Base-by-base conservation (phyloP, 495 filamentous ascomycete species). In the Trichocladium uniseriatum region DNA sequence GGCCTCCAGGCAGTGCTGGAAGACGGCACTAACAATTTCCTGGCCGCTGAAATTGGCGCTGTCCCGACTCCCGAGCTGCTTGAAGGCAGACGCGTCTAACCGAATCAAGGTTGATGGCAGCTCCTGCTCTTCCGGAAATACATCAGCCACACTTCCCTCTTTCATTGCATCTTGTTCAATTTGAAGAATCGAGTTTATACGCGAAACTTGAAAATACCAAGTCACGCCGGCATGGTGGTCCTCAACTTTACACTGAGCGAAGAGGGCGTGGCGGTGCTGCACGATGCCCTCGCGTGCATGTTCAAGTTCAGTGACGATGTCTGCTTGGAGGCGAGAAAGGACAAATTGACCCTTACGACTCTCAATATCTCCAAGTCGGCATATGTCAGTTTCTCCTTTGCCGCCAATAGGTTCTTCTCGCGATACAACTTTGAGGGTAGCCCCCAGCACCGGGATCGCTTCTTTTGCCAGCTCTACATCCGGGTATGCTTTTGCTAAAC, bases 341-440 rank as follows among this genome's bases (percentile, higher is more conserved):
- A 88, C 57, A 75, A 80, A 86, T 79, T 96, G 38, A 77, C 82
- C 16, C 62, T 98, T 42, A 89, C 86, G 29, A 81, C 87, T 2
- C 71, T 98, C 34, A 98, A 97, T 67, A 77, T 82, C n/a, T 87
- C 89, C 14, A 94, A 94, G 61, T 94, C 92, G 18, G 89, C 89
- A 35, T 95, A 95, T 68, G 81, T 84, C 0, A 87, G 86, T 14
- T 86, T 95, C 56, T 77, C 77, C 11, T 80, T 95, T 32, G 79
- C 83, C 41, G 75, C 75, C 21, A 74, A 72, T 47, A 68, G 70
- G n/a, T 98, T 96, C 68, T 98, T 96, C 60, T 78, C 84, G 20
- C 75, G 73, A 19, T 98, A 95, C 63, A 68, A 75, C 42, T 90
- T 79, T 55, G 68, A 71, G 45, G 71, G 73, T 13, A 61, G 56